phyloP scores from a whole-genome alignment of 148 eudicot genomes.

The Linanthus parryae region DNA sequence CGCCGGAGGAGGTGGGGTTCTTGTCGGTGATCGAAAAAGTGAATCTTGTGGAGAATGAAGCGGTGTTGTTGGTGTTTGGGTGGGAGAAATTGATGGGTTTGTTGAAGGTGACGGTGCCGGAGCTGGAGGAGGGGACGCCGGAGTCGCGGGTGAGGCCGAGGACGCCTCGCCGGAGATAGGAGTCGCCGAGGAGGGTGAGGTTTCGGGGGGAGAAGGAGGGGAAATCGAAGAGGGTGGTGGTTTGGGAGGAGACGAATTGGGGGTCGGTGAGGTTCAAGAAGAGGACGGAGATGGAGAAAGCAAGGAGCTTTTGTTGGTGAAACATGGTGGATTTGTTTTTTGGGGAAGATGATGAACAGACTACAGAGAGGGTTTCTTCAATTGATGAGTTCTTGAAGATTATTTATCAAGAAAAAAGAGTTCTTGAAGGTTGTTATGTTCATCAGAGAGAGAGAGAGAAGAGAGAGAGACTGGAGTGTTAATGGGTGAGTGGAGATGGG shows the following conservation, averaged over 20 bases:
- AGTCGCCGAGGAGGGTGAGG: slow-evolving; percentile 73
- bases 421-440: too few relatives aligned
- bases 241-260: not conserved
- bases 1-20: slow-evolving; percentile 60
- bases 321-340: too few relatives aligned
- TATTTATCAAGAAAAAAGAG: too few relatives aligned
- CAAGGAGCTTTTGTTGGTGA: too few relatives aligned
- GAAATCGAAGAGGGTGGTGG: slow-evolving; percentile 39
- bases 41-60: slow-evolving; percentile 75
- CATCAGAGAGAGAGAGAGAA: too few relatives aligned
- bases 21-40: slow-evolving; percentile 46
- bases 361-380: too few relatives aligned
- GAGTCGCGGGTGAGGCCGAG: slow-evolving; percentile 58
- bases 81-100: slow-evolving; percentile 52
- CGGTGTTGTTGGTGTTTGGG: slow-evolving; percentile 34
- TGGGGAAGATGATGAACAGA: too few relatives aligned
- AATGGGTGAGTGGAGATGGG: too few relatives aligned
- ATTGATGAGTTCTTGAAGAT: too few relatives aligned
- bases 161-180: slow-evolving; percentile 54
- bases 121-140: slow-evolving; percentile 59
- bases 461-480: too few relatives aligned
- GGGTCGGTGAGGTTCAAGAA: slow-evolving; percentile 10
- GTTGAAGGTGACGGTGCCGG: slow-evolving; percentile 66
- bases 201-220: slow-evolving; percentile 44
- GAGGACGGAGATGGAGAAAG: too few relatives aligned